Conservation (phyloP, 352 stramenopile genomes). For the Phytophthora cryptogea region DNA sequence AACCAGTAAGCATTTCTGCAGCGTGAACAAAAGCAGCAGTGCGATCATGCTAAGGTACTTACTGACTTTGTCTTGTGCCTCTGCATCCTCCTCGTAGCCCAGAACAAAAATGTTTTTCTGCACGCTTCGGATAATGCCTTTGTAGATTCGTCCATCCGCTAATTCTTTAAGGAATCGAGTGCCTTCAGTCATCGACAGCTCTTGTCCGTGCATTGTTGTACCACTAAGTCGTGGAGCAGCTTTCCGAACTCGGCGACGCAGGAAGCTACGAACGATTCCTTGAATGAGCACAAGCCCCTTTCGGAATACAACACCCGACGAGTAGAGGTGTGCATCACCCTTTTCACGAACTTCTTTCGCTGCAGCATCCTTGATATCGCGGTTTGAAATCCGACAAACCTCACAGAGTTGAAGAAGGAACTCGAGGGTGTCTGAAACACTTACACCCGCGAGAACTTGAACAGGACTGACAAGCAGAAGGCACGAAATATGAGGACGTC, state of each 20-base stretch:
- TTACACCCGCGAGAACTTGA: slow-evolving; percentile 77
- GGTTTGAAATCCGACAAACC: slow-evolving; percentile 54
- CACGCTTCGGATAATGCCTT: slow-evolving; percentile 60
- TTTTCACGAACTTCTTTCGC: slow-evolving; percentile 62
- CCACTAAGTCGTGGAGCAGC: slow-evolving; percentile 6
- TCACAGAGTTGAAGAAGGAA: slow-evolving; percentile 77
- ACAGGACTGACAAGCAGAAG: slow-evolving; percentile 83
- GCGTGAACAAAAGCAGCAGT: background rate
- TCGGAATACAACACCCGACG: slow-evolving; percentile 72
- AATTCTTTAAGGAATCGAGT: slow-evolving; percentile 80
- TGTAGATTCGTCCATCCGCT: slow-evolving; percentile 63
- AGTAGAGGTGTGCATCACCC: slow-evolving; percentile 74
- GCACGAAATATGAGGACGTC: slow-evolving; percentile 55
- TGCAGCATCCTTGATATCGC: slow-evolving; percentile 55
- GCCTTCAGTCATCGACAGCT: slow-evolving; percentile 49
- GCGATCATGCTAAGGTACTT: slow-evolving; percentile 8
- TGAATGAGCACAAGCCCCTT: slow-evolving; percentile 74
- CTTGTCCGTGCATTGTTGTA: slow-evolving; percentile 1
- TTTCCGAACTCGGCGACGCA: slow-evolving; percentile 53
- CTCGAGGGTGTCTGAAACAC: slow-evolving; percentile 68
- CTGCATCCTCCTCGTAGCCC: slow-evolving; percentile 64
- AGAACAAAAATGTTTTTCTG: slow-evolving; percentile 54
- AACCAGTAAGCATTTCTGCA: background rate
- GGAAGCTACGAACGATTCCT: slow-evolving; percentile 68
- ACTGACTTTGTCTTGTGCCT: slow-evolving; percentile 74